Evolutionary conservation across 2,329 filamentous ascomycete species (phyloP), one percentile per base, ranked within the genome.

Genomic region (Sporothrix dimorphospora): DNA sequence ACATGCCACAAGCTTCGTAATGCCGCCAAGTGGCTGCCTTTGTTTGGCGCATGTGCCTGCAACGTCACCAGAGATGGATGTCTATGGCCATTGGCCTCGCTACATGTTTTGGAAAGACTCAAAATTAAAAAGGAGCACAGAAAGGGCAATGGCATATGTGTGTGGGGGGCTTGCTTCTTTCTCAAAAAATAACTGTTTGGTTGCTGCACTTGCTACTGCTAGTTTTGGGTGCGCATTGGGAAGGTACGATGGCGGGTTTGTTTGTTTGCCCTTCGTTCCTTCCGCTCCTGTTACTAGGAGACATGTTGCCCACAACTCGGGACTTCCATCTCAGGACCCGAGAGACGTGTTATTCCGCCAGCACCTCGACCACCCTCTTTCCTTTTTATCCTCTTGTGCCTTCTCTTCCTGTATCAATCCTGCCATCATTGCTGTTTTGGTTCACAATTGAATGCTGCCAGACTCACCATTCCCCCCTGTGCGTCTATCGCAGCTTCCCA

Each of bases 161-260:
- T 16, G 14, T 14, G 12, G 21, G 51, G 5, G 0, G n/a, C 55
- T n/a, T 61, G 55, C 30, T 11, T 6, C 5, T n/a, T 11, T 7
- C 19, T n/a, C n/a, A n/a, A n/a, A n/a, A n/a, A n/a, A n/a, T n/a
- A n/a, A 8, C 3, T 19, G 42, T 8, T 24, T 27, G 2, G 4
- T 16, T 30, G 40, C 14, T 12, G 6, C 12, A 21, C 16, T n/a
- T 19, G 42, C 24, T 49, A 8, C 9, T 12, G 24, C 16, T 14
- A 45, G 42, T 30, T 11, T 11, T 30, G 24, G 4, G 8, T n/a
- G 3, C 24, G 19, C 7, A 34, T 6, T 4, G 30, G 69, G 69
- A 66, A 71, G 69, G 69, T 11, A 27, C 69, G 59, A 55, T n/a
- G 45, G 57, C n/a, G 38, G 38, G 7, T 63, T 40, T 42, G 55